Evolutionary conservation across 2,329 filamentous ascomycete species (phyloP).

Genomic region (Exophiala sideris): DNA sequence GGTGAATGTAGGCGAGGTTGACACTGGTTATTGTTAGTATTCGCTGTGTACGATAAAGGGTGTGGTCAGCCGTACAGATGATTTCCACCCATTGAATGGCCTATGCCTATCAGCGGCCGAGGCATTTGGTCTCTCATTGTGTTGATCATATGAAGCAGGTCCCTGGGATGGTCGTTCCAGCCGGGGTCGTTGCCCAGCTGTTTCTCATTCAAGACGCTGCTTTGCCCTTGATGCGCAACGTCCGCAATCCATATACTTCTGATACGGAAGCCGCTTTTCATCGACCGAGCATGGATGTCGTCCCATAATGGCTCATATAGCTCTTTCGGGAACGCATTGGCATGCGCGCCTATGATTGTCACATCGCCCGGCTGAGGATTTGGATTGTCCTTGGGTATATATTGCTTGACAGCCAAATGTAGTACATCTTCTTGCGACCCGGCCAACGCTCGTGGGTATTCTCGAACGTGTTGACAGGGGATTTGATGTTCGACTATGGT

Average conservation of each 20-base stretch:
- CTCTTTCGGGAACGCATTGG: slow-evolving; percentile 57
- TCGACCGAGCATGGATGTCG: slow-evolving; percentile 59
- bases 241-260: slow-evolving; percentile 80
- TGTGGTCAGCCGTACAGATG: slow-evolving; percentile 44
- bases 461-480: slow-evolving; percentile 50
- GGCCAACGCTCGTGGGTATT: slow-evolving; percentile 47
- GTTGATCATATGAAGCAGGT: slow-evolving; percentile 60
- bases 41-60: background rate
- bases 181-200: slow-evolving; percentile 73
- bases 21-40: slow-evolving; percentile 29
- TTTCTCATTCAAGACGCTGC: slow-evolving; percentile 67
- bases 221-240: slow-evolving; percentile 71
- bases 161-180: slow-evolving; percentile 75
- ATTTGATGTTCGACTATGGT: slow-evolving; percentile 48
- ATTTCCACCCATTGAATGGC: slow-evolving; percentile 76
- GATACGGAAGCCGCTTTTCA: slow-evolving; percentile 58
- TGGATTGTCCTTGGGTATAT: slow-evolving; percentile 49
- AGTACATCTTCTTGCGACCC: slow-evolving; percentile 49
- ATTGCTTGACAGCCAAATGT: slow-evolving; percentile 54
- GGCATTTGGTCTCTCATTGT: slow-evolving; percentile 35
- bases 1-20: slow-evolving; percentile 58
- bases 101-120: slow-evolving; percentile 71
- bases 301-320: slow-evolving; percentile 85
- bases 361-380: slow-evolving; percentile 46
- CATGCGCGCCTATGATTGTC: slow-evolving; percentile 54